Conservation (phyloP, 2,329 filamentous ascomycete genomes). For the Arthrinium phaeospermum region DNA sequence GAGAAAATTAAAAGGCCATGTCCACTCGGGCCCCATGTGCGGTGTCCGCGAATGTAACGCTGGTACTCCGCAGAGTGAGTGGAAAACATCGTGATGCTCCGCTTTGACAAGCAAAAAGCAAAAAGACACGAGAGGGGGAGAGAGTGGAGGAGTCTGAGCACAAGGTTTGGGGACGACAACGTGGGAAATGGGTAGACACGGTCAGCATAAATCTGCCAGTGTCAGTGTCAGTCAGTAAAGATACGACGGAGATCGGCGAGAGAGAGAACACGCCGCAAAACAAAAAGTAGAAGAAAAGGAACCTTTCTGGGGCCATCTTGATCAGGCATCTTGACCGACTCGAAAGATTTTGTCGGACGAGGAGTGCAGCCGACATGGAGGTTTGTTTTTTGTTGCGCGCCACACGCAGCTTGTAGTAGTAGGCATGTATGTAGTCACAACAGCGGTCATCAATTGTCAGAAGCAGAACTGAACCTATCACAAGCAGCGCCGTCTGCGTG, state of each 20-base stretch:
- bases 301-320: neutral
- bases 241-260: neutral
- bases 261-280: neutral
- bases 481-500: neutral
- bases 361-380: neutral
- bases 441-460: neutral
- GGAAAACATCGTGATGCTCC: conserved; percentile 1
- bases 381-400: neutral
- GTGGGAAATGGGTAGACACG: neutral
- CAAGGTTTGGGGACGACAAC: neutral
- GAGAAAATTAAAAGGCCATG: neutral
- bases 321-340: neutral
- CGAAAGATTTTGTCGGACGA: neutral
- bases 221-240: neutral
- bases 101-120: conserved; percentile 11
- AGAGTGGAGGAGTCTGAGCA: neutral
- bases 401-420: neutral
- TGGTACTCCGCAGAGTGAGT: neutral
- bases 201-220: neutral
- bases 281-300: neutral
- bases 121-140: neutral
- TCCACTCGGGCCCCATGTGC: neutral
- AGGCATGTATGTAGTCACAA: neutral
- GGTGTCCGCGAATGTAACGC: conserved; percentile 4
- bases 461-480: neutral